These are phyloP conservation scores for Aureobasidium sp. DNA, from an alignment of 2,329 filamentous ascomycete genomes.

Conservation along the genomic window DNA sequence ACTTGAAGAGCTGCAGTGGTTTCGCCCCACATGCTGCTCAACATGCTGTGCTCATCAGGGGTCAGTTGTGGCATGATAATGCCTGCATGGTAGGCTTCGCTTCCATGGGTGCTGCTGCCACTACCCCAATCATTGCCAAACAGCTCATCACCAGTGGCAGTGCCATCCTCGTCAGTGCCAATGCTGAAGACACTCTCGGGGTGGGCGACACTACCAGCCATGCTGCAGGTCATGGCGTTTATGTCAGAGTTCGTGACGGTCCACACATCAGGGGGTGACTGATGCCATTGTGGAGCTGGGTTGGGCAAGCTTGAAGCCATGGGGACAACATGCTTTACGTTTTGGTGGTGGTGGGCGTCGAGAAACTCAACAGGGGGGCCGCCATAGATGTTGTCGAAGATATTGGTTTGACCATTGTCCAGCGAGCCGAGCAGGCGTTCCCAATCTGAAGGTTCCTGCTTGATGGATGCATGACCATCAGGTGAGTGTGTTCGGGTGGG, in stretches of 20 bases:
- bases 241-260: slow-evolving; percentile 17
- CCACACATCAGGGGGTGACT: slow-evolving; percentile 26
- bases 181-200: slow-evolving; percentile 53
- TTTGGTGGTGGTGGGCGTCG: slow-evolving; percentile 16
- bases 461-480: slow-evolving; percentile 22
- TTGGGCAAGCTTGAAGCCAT: background rate
- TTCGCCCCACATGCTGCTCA: slow-evolving; percentile 13
- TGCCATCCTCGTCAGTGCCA: slow-evolving; percentile 51
- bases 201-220: slow-evolving; percentile 25
- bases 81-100: slow-evolving; percentile 22
- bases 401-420: slow-evolving; percentile 71
- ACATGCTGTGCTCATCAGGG: slow-evolving; percentile 18
- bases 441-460: slow-evolving; percentile 57
- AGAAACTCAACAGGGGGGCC: slow-evolving; percentile 47
- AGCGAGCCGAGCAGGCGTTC: slow-evolving; percentile 73
- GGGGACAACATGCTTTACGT: background rate
- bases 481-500: slow-evolving; percentile 20
- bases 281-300: slow-evolving; percentile 16
- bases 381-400: slow-evolving; percentile 78
- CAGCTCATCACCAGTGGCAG: slow-evolving; percentile 47
- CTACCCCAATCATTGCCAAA: slow-evolving; percentile 24
- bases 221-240: background rate
- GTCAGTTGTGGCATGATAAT: slow-evolving; percentile 26
- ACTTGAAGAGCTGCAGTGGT: background rate
- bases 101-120: slow-evolving; percentile 18